Conservation (phyloP, 768 basidiomycete genomes). For the Daedalea quercina region DNA sequence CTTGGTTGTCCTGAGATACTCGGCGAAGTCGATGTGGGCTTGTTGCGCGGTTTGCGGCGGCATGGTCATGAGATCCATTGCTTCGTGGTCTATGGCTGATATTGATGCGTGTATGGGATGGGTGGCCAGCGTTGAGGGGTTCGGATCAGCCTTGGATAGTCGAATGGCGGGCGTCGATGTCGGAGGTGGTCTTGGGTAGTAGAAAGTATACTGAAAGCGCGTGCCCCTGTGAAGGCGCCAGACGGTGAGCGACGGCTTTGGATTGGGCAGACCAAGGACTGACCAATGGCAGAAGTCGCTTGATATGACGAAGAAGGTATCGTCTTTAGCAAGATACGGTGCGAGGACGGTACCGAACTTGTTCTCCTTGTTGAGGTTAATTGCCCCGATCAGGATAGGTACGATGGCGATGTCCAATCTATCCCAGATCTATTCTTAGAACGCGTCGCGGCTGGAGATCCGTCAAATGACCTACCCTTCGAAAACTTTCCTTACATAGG, state of each 20-base stretch:
- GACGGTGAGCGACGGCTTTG: background rate
- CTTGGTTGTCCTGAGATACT: slow-evolving; percentile 65
- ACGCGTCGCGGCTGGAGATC: background rate
- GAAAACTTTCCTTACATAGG: slow-evolving; percentile 82
- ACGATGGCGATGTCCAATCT: slow-evolving; percentile 78
- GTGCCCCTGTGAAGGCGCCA: slow-evolving; percentile 50
- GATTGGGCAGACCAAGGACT: background rate
- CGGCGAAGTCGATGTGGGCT: slow-evolving; percentile 57
- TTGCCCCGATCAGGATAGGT: slow-evolving; percentile 85
- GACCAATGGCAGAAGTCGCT: slow-evolving; percentile 99
- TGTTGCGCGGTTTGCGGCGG: slow-evolving; percentile 43
- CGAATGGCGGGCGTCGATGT: slow-evolving; percentile 38
- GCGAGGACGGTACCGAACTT: slow-evolving; percentile 67
- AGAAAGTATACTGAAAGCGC: slow-evolving; percentile 83
- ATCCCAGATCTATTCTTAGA: background rate
- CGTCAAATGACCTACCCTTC: slow-evolving; percentile 49
- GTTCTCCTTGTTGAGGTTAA: slow-evolving; percentile 52
- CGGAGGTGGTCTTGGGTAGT: slow-evolving; percentile 62
- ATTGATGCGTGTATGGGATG: slow-evolving; percentile 84
- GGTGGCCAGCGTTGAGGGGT: slow-evolving; percentile 30
- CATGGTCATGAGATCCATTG: slow-evolving; percentile 64
- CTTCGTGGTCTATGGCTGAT: slow-evolving; percentile 78
- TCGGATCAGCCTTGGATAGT: slow-evolving; percentile 37
- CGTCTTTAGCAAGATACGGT: slow-evolving; percentile 68
- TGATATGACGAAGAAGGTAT: slow-evolving; percentile 86